A percentile compares a stretch with the other conserved stretches of the same genome.
phyloP scores from a whole-genome alignment of 2,329 filamentous ascomycete species.

The Pleoardoris graminearum region DNA sequence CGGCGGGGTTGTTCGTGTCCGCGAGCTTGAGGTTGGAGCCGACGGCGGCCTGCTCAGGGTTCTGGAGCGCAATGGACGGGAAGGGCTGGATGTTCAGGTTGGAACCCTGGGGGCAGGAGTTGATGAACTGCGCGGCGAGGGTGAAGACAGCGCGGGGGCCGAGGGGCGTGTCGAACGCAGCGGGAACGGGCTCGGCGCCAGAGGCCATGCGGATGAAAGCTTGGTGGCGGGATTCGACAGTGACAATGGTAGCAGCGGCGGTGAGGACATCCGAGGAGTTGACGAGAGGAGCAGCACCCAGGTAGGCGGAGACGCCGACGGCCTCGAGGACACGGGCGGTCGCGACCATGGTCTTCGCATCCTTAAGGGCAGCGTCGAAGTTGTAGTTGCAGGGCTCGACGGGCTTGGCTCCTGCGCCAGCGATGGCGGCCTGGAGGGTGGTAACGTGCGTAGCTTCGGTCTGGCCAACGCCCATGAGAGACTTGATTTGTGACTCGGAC shows the following conservation, averaged over 20 bases:
- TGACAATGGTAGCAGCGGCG: conserved; percentile 71
- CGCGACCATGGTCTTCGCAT: conserved; percentile 68
- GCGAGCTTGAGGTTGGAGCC: conserved; percentile 47
- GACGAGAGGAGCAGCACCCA: conserved; percentile 70
- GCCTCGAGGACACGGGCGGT: conserved; percentile 73
- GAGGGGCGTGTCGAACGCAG: conserved; percentile 71
- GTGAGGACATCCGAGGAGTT: conserved; percentile 63
- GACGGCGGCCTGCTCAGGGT: conserved; percentile 50
- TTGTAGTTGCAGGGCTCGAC: conserved; percentile 73
- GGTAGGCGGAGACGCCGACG: conserved; percentile 71
- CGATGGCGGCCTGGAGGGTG: conserved; percentile 63
- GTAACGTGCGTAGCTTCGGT: conserved; percentile 68
- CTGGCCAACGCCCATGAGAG: conserved; percentile 64
- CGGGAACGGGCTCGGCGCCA: conserved; percentile 63
- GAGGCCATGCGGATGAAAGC: conserved; percentile 68
- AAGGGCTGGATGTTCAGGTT: conserved; percentile 67
- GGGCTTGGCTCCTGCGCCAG: conserved; percentile 64
- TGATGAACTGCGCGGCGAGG: conserved; percentile 73
- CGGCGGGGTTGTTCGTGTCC: conserved; percentile 40
- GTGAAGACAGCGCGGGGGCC: conserved; percentile 71
- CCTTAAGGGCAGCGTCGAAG: conserved; percentile 63
- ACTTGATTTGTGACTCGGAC: conserved; percentile 57
- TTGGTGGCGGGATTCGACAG: conserved; percentile 74
- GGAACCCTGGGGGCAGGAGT: conserved; percentile 66
- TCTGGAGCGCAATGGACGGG: conserved; percentile 60